phyloP scores from a whole-genome alignment of 495 filamentous ascomycete species.

The Penicillium nucicola region DNA sequence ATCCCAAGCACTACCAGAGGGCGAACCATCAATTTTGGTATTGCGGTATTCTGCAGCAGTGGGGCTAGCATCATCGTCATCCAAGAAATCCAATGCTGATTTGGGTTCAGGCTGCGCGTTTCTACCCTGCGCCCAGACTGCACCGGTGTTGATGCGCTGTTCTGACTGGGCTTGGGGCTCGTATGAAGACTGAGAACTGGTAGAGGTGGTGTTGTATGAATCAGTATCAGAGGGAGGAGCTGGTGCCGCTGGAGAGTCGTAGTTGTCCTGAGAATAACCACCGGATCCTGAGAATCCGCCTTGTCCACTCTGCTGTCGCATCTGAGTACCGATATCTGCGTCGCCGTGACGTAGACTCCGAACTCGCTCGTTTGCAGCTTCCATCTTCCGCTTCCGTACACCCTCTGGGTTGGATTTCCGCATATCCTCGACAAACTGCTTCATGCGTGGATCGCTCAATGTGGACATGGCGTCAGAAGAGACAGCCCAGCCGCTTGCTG shows the following conservation, averaged over 20 bases:
- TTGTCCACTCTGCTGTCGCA: background rate
- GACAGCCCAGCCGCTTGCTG: slow-evolving; percentile 4
- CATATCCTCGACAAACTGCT: slow-evolving; percentile 17
- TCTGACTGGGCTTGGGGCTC: background rate
- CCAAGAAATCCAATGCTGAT: slow-evolving; percentile 26
- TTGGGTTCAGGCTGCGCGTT: background rate
- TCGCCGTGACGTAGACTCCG: slow-evolving; percentile 7
- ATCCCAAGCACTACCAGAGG: slow-evolving; percentile 38
- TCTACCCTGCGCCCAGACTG: background rate
- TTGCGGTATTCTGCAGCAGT: slow-evolving; percentile 34
- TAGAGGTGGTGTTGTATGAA: background rate
- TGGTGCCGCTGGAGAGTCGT: background rate
- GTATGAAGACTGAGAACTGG: background rate
- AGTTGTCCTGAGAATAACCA: slow-evolving; percentile 5
- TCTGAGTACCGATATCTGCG: slow-evolving; percentile 1
- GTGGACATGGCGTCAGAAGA: slow-evolving; percentile 10
- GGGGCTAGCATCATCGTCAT: slow-evolving; percentile 40
- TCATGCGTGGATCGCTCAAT: slow-evolving; percentile 28
- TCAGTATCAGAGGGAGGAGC: slow-evolving; percentile 5
- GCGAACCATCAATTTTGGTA: slow-evolving; percentile 10
- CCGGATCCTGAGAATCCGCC: background rate
- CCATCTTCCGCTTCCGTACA: slow-evolving; percentile 19
- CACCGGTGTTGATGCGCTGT: background rate
- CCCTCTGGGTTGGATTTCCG: slow-evolving; percentile 19
- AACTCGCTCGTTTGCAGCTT: slow-evolving; percentile 11